phyloP scores from a whole-genome alignment of 768 basidiomycete species.

The Suillus weaverae region DNA sequence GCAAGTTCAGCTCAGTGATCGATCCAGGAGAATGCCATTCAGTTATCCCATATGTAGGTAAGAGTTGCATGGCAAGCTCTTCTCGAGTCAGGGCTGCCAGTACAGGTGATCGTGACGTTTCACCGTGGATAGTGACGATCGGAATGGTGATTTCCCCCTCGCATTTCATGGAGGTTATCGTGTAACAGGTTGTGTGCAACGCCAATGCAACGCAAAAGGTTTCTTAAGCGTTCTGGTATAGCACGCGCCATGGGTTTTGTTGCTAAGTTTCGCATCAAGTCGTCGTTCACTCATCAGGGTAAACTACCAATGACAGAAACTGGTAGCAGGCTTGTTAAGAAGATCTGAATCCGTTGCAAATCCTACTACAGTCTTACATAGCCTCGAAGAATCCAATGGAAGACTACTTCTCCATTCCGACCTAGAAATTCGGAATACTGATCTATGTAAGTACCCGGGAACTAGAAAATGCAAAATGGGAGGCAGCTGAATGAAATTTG shows the following conservation, averaged over 20 bases:
- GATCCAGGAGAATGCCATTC: neutral
- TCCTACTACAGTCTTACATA: neutral
- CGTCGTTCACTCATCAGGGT: neutral
- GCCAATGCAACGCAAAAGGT: neutral
- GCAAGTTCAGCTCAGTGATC: neutral
- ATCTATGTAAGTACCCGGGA: neutral
- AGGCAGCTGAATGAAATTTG: neutral
- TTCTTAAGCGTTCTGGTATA: neutral
- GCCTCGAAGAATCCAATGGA: neutral
- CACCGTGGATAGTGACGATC: neutral
- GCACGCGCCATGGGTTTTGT: neutral
- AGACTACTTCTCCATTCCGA: neutral
- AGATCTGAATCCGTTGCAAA: neutral
- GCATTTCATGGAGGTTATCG: neutral
- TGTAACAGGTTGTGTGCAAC: neutral
- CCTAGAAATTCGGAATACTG: neutral
- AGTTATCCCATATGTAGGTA: neutral
- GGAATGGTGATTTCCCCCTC: neutral
- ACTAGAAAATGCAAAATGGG: neutral
- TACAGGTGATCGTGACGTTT: neutral
- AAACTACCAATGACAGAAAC: neutral
- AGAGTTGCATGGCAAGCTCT: neutral
- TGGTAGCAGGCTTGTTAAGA: neutral
- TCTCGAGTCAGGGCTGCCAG: neutral
- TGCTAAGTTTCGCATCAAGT: neutral